Evolutionary conservation across 768 basidiomycete genomes (phyloP).

Genomic region (Podaxis sp.): DNA sequence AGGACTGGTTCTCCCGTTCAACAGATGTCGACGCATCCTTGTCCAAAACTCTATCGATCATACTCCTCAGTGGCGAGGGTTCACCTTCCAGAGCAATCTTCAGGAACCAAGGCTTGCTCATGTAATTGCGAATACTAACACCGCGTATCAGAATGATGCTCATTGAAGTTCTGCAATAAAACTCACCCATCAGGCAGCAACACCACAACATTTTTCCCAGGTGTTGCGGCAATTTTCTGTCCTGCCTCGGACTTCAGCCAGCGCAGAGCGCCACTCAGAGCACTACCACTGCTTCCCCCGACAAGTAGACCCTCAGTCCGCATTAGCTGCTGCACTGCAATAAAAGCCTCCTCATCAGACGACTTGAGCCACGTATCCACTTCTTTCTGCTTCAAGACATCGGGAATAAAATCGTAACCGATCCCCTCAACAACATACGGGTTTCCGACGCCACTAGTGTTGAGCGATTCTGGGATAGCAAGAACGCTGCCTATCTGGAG

Average conservation of each 20-base stretch:
- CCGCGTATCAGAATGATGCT: constrained; percentile 2
- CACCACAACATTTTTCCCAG: constrained; percentile 85
- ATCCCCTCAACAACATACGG: constrained; percentile 93
- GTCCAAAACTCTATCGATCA: constrained; percentile 35
- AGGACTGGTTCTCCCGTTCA: background rate
- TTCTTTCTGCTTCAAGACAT: constrained; percentile 60
- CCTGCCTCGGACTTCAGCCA: constrained; percentile 80
- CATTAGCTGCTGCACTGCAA: constrained; percentile 73
- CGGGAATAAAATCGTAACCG: constrained; percentile 91
- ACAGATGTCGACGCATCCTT: constrained; percentile 12
- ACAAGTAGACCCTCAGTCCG: constrained; percentile 84
- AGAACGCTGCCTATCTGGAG: constrained; percentile 85
- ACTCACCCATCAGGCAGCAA: constrained; percentile 88
- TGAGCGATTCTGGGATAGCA: constrained; percentile 66
- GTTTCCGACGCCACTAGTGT: constrained; percentile 45
- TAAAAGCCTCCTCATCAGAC: constrained; percentile 76
- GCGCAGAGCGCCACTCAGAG: constrained; percentile 69
- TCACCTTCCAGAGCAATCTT: constrained; percentile 58
- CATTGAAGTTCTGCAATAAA: background rate
- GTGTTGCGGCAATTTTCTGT: constrained; percentile 53
- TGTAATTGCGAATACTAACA: constrained; percentile 84
- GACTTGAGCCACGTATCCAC: constrained; percentile 89
- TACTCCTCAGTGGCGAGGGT: constrained; percentile 49
- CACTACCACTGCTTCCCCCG: constrained; percentile 91
- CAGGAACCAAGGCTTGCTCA: constrained; percentile 92